phyloP scores from a whole-genome alignment of 306 rosid species.

The Vicia sativa region DNA sequence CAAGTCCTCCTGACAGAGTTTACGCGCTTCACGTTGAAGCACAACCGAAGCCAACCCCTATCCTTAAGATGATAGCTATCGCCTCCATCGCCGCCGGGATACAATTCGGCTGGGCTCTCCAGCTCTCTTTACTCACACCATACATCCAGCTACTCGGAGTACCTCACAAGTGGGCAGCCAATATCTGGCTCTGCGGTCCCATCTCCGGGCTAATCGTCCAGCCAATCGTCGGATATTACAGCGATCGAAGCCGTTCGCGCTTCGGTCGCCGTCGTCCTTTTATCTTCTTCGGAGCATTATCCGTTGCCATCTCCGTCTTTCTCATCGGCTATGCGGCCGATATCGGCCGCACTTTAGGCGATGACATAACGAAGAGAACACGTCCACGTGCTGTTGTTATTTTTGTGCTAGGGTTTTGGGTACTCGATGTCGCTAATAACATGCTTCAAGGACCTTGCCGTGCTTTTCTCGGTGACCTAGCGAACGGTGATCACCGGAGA shows the following conservation, averaged over 20 bases:
- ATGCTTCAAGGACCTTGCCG: slow-evolving; percentile 76
- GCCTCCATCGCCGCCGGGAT: slow-evolving; percentile 73
- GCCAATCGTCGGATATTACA: slow-evolving; percentile 67
- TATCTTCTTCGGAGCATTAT: slow-evolving; percentile 42
- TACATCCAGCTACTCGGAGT: slow-evolving; percentile 74
- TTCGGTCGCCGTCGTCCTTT: slow-evolving; percentile 80
- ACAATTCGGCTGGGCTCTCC: slow-evolving; percentile 87
- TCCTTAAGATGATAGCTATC: slow-evolving; percentile 46
- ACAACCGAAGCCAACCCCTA: slow-evolving; percentile 3
- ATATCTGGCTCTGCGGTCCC: slow-evolving; percentile 84
- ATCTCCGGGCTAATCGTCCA: slow-evolving; percentile 72
- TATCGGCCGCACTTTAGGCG: slow-evolving; percentile 54
- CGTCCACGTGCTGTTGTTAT: slow-evolving; percentile 51
- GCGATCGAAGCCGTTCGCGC: slow-evolving; percentile 63
- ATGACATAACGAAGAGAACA: background rate
- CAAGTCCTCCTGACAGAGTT: background rate
- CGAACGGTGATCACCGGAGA: slow-evolving; percentile 41
- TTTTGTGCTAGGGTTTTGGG: slow-evolving; percentile 65
- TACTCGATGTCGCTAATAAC: slow-evolving; percentile 69
- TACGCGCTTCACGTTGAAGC: background rate
- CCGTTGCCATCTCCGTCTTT: slow-evolving; percentile 52
- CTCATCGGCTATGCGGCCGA: slow-evolving; percentile 80
- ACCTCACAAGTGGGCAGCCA: slow-evolving; percentile 66
- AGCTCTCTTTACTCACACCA: slow-evolving; percentile 71
- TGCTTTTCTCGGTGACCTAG: slow-evolving; percentile 57